phyloP scores from a whole-genome alignment of 177 flowering plant species.

The Vitis hybrid region DNA sequence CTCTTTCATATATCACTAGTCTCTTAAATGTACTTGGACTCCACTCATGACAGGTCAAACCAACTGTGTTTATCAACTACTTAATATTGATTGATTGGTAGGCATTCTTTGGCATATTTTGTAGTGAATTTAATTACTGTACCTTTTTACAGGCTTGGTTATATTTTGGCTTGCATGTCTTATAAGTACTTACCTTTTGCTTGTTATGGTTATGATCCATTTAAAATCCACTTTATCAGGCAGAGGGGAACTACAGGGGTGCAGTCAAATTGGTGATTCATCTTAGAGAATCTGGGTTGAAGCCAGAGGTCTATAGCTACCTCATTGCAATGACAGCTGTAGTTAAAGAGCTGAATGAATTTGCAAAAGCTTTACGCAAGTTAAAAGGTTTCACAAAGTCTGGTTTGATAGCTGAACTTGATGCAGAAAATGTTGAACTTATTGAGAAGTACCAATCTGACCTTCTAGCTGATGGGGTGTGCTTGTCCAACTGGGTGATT shows the following conservation, averaged over 20 bases:
- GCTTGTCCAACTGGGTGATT: constrained; percentile 67
- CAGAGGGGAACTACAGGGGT: constrained; percentile 64
- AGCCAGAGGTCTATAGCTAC: constrained; percentile 87
- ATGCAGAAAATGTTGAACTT: constrained; percentile 43
- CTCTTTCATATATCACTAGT: background rate
- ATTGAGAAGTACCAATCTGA: constrained; percentile 74
- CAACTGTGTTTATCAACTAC: background rate
- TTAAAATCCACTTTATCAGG: constrained; percentile 33
- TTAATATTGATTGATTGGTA: background rate
- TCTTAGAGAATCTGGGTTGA: constrained; percentile 66
- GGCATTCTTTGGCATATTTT: background rate
- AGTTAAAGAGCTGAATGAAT: constrained; percentile 87
- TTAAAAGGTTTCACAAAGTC: constrained; percentile 55
- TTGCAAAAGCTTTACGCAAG: constrained; percentile 74
- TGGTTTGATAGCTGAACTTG: constrained; percentile 64
- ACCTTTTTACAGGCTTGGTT: background rate
- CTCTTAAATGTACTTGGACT: background rate
- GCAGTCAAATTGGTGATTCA: constrained; percentile 70
- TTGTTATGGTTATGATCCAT: background rate
- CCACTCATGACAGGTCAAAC: background rate
- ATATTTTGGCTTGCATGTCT: background rate
- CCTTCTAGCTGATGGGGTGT: constrained; percentile 60
- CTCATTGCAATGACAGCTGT: constrained; percentile 94
- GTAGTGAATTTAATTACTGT: background rate
- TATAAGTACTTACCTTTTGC: background rate